phyloP scores from a whole-genome alignment of 2,329 filamentous ascomycete genomes.

The Claviceps humidiphila region DNA sequence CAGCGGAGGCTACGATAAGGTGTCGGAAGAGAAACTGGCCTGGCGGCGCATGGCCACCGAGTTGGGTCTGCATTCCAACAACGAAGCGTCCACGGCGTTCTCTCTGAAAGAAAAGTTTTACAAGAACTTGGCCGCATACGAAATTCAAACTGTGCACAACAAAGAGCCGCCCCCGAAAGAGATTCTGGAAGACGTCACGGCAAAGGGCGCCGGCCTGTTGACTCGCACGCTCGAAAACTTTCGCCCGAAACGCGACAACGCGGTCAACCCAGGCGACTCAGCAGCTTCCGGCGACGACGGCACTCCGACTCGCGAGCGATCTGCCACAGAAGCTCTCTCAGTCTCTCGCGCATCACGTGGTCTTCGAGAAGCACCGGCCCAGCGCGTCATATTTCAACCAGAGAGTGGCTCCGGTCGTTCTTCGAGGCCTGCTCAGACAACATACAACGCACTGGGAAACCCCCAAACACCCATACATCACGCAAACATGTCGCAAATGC shows the following conservation, averaged over 20 bases:
- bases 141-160: slow-evolving; percentile 65
- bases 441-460: slow-evolving; percentile 15
- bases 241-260: slow-evolving; percentile 31
- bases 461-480: slow-evolving; percentile 21
- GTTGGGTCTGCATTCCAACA: slow-evolving; percentile 60
- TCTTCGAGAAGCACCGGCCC: slow-evolving; percentile 70
- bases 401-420: slow-evolving; percentile 55
- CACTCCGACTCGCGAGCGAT: slow-evolving; percentile 42
- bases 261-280: slow-evolving; percentile 41
- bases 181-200: slow-evolving; percentile 76
- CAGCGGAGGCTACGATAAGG: slow-evolving; percentile 74
- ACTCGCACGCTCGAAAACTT: slow-evolving; percentile 70
- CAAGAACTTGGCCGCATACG: slow-evolving; percentile 77
- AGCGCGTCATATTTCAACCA: slow-evolving; percentile 73
- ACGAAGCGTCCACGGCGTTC: slow-evolving; percentile 74
- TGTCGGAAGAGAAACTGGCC: slow-evolving; percentile 70
- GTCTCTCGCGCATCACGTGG: slow-evolving; percentile 48
- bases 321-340: slow-evolving; percentile 37
- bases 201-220: slow-evolving; percentile 70
- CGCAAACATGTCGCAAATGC: slow-evolving; percentile 17
- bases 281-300: slow-evolving; percentile 48
- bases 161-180: slow-evolving; percentile 77
- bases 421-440: slow-evolving; percentile 32
- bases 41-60: slow-evolving; percentile 72
- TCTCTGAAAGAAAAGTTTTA: slow-evolving; percentile 80